phyloP scores from a whole-genome alignment of 2,329 filamentous ascomycete species.

The Elsinoe australis region DNA sequence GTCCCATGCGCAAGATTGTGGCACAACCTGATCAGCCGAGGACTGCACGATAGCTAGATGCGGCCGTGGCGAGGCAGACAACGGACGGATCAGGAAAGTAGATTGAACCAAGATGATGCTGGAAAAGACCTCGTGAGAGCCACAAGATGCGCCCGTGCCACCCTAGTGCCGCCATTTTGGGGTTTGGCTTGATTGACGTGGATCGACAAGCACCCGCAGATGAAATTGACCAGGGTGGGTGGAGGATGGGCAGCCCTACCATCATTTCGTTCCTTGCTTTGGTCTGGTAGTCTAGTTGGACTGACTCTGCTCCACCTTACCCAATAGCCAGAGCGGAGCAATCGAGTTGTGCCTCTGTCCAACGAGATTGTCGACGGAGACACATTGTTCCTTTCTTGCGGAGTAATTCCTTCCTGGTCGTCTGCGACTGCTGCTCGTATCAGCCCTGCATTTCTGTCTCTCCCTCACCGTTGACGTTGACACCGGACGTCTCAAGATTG shows the following conservation, averaged over 20 bases:
- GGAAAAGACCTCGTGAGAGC: not conserved
- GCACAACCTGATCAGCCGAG: conserved; percentile 3
- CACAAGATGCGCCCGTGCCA: not conserved
- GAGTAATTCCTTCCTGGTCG: not conserved
- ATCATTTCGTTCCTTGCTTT: conserved; percentile 10
- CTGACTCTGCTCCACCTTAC: conserved; percentile 13
- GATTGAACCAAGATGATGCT: conserved; percentile 5
- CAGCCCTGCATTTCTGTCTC: not conserved
- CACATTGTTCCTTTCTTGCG: not conserved
- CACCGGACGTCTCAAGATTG: conserved; percentile 2
- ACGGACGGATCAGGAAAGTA: conserved; percentile 8
- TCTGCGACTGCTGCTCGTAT: too few relatives aligned
- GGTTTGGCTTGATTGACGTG: conserved; percentile 17
- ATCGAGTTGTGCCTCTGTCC: conserved; percentile 5
- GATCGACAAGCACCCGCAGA: conserved; percentile 8
- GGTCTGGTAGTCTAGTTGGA: not conserved
- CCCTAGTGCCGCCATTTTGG: not conserved
- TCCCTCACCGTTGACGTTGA: not conserved
- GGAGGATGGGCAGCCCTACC: conserved; percentile 10
- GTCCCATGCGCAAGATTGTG: not conserved
- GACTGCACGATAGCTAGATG: conserved; percentile 1
- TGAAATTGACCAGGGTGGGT: conserved; percentile 2
- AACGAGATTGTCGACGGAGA: not conserved
- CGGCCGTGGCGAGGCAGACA: too few relatives aligned
- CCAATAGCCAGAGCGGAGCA: conserved; percentile 8